Conservation (phyloP, 805 yeast species). For the Zygosaccharomyces pseudorouxii region DNA sequence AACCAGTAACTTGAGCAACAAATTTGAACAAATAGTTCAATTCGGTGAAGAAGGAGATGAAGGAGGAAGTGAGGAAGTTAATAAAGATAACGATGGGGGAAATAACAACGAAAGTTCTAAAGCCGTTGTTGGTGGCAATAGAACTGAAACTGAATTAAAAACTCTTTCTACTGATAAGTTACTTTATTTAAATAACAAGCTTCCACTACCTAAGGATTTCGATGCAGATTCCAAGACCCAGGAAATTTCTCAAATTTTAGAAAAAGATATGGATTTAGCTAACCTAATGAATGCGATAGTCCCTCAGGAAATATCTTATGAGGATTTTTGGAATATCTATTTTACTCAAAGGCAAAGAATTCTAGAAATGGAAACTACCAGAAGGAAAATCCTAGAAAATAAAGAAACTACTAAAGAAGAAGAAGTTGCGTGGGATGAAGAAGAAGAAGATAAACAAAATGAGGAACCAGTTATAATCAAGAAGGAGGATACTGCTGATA, state of each 20-base stretch:
- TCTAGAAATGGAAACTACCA: conserved; percentile 55
- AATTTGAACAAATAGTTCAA: conserved; percentile 23
- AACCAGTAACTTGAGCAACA: conserved; percentile 19
- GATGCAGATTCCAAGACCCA: conserved; percentile 45
- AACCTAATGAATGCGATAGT: conserved; percentile 59
- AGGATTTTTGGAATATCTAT: conserved; percentile 72
- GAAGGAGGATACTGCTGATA: conserved; percentile 14
- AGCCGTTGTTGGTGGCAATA: conserved; percentile 45
- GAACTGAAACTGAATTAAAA: conserved; percentile 61
- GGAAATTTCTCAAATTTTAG: conserved; percentile 47
- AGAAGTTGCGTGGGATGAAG: conserved; percentile 37
- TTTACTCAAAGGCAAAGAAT: conserved; percentile 51
- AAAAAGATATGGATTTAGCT: conserved; percentile 47
- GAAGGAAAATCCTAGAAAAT: conserved; percentile 56
- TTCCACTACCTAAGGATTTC: conserved; percentile 33
- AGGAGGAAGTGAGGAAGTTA: too few species aligned
- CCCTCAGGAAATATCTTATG: conserved; percentile 55
- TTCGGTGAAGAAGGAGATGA: conserved; percentile 11
- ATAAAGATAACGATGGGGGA: conserved; percentile 26
- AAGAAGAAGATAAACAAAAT: conserved; percentile 29
- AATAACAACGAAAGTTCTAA: conserved; percentile 8
- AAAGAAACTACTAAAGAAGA: conserved; percentile 33
- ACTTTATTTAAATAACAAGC: conserved; percentile 36
- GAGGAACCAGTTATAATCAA: conserved; percentile 17
- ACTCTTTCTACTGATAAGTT: conserved; percentile 48